Evolutionary conservation across 2,329 filamentous ascomycete species (phyloP).

Genomic region (Rachicladosporium sp.): DNA sequence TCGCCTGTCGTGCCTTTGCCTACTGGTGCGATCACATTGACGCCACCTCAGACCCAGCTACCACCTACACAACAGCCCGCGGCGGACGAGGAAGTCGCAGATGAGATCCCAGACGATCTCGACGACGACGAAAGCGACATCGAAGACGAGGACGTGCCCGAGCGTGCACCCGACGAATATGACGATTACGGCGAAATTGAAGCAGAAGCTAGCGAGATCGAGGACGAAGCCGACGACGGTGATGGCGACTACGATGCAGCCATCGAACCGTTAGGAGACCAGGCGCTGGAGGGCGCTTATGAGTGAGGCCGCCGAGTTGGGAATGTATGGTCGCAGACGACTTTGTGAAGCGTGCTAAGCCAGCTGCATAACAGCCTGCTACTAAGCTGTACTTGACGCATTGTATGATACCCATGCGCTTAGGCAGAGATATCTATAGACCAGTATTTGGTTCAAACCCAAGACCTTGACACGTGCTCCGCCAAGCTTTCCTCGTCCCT

Average conservation of each 20-base stretch:
- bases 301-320: too few relatives aligned
- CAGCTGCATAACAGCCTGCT: too few relatives aligned
- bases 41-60: not conserved
- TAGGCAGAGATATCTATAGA: too few relatives aligned
- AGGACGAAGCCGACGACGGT: slow-evolving; percentile 12
- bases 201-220: slow-evolving; percentile 10
- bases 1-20: slow-evolving; percentile 3
- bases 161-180: slow-evolving; percentile 7
- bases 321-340: too few relatives aligned
- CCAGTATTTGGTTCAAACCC: too few relatives aligned
- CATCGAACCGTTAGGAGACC: slow-evolving; percentile 3
- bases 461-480: too few relatives aligned
- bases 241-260: slow-evolving; percentile 7
- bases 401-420: too few relatives aligned
- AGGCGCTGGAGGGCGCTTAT: slow-evolving; percentile 2
- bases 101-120: slow-evolving; percentile 8
- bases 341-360: too few relatives aligned
- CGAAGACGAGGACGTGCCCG: slow-evolving; percentile 4
- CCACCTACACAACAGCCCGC: not conserved
- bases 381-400: too few relatives aligned
- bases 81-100: slow-evolving; percentile 7
- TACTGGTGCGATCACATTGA: slow-evolving; percentile 4
- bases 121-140: slow-evolving; percentile 5
- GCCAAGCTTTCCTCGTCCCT: too few relatives aligned
- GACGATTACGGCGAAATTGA: slow-evolving; percentile 12